Base-by-base conservation (phyloP, 345 rosid genomes). In the Sisymbrium altissimum region DNA sequence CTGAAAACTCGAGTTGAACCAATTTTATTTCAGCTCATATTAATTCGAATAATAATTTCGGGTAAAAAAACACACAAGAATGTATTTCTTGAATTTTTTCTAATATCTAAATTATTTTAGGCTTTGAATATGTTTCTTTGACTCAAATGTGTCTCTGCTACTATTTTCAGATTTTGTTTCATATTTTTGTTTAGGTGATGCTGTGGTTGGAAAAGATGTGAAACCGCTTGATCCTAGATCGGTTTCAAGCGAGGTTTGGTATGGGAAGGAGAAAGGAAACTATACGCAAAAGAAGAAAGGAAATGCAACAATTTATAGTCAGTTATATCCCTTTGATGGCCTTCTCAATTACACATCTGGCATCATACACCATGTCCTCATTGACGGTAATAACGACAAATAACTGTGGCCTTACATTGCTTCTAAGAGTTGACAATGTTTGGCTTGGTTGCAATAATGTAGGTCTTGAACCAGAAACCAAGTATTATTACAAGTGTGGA, bases 341-440 rank as follows among this genome's bases (percentile, higher is more conserved):
- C 92, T 91, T 29, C 50, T 76, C 60, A 93, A 93, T 73, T 91
- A 91, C 77, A 91, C 96, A 2, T 91, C 97, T 35, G 89, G 88
- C 64, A 86, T 89, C 84, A 89, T 89, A 74, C 96, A 93, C 79
- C 97, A 88, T 80, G 97, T 87, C 11, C 83, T 79, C 72, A 84
- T 91, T 29, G 79, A 83, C 35, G 96, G 96, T 90, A 70, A 18
- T n/a, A 12, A 18, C 6, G 12, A 46, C 6, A 54, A 15, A 41
- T 2, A 54, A 6, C 23, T 23, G 5, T 50, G 55, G 76, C 78
- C 78, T 88, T 44, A 81, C 81, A 27, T 88, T 91, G 83, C 85
- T 57, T n/a, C 7, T 36, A 53, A 63, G 29, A 25, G 33, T 15
- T 72, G 32, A 30, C 5, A 30, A 4, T 4, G 25, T 21, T 58